These are phyloP conservation scores for Mycena latifolia DNA, from an alignment of 768 basidiomycete genomes.

Conservation along the genomic window DNA sequence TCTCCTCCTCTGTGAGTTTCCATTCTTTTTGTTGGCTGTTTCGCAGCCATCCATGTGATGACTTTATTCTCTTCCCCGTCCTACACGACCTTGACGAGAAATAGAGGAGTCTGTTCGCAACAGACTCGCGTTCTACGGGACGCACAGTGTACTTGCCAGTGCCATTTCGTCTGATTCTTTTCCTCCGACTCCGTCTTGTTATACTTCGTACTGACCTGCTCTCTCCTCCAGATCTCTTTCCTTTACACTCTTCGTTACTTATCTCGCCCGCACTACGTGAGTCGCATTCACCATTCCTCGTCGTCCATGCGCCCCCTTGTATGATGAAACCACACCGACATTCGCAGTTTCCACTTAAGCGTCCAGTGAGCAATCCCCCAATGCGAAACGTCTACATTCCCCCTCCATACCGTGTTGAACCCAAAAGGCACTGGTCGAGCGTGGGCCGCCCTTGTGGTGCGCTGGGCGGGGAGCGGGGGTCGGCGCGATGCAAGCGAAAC, in stretches of 20 bases:
- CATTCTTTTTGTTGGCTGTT: slow-evolving; percentile 22
- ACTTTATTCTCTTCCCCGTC: slow-evolving; percentile 93
- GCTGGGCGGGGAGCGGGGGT: slow-evolving; percentile 83
- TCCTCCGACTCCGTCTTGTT: slow-evolving; percentile 6
- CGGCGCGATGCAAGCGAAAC: slow-evolving; percentile 75
- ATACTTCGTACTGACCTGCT: slow-evolving; percentile 15
- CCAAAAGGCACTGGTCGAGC: slow-evolving; percentile 69
- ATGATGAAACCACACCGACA: slow-evolving; percentile 74
- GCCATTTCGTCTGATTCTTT: slow-evolving; percentile 82
- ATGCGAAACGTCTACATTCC: slow-evolving; percentile 77
- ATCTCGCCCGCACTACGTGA: slow-evolving; percentile 40
- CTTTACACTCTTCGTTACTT: too few species aligned
- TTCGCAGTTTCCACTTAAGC: slow-evolving; percentile 92
- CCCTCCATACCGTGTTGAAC: slow-evolving; percentile 76
- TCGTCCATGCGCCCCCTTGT: slow-evolving; percentile 38
- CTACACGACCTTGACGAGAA: slow-evolving; percentile 90
- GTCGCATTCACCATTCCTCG: slow-evolving; percentile 30
- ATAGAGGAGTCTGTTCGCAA: slow-evolving; percentile 86
- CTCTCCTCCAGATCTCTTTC: background rate
- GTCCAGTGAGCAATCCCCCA: slow-evolving; percentile 83
- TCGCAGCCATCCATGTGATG: slow-evolving; percentile 57
- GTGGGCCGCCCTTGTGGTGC: slow-evolving; percentile 78
- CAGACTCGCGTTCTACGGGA: slow-evolving; percentile 71
- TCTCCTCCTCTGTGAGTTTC: slow-evolving; percentile 28
- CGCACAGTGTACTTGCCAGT: slow-evolving; percentile 89